phyloP scores from a whole-genome alignment of 225 moss, liverwort and hornwort genomes.

The Marchantia paleacea region DNA sequence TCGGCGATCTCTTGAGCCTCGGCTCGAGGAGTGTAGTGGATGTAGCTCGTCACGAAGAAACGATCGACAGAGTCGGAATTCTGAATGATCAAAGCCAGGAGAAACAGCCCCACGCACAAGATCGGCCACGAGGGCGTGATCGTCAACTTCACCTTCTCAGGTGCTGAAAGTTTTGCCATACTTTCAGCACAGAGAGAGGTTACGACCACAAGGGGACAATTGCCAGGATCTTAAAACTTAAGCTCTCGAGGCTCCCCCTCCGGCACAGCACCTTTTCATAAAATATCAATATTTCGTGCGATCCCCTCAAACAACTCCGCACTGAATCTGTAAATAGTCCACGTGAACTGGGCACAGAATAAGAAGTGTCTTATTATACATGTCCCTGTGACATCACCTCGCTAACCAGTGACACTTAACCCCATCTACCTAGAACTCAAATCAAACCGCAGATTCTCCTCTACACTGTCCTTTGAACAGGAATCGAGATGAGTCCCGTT shows the following conservation, averaged over 20 bases:
- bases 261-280: neutral
- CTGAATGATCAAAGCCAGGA: conserved; percentile 16
- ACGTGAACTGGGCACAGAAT: neutral
- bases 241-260: neutral
- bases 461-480: too few species aligned
- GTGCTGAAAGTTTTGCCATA: conserved; percentile 23
- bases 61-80: conserved; percentile 21
- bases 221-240: neutral
- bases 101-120: conserved; percentile 17
- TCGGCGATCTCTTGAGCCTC: neutral
- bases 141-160: conserved; percentile 20
- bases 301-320: neutral
- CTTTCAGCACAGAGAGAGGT: conserved; percentile 13
- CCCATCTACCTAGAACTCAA: neutral
- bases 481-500: too few species aligned
- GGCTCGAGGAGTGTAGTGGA: neutral
- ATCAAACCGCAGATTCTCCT: neutral
- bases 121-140: conserved; percentile 23
- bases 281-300: neutral
- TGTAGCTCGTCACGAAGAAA: conserved; percentile 18
- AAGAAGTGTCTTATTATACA: neutral
- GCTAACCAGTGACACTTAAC: neutral
- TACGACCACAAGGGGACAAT: neutral
- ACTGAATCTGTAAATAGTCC: neutral
- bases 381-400: neutral